phyloP scores from a whole-genome alignment of 176 grass and related monocot species.

The Zea mays region DNA sequence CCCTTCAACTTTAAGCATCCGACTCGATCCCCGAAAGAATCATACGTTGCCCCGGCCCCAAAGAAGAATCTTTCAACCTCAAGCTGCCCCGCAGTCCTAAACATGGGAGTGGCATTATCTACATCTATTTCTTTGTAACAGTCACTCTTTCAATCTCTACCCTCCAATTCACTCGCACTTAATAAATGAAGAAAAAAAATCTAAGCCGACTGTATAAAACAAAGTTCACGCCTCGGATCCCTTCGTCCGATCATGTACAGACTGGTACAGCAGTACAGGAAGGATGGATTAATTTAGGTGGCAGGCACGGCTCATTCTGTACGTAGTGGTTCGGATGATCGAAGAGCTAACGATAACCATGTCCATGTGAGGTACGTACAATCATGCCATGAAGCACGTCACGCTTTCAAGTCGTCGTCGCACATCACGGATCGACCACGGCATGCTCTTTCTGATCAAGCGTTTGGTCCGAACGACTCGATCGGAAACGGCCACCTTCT shows the following conservation, averaged over 20 bases:
- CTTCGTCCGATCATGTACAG: neutral
- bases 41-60: neutral
- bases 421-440: too few relatives aligned
- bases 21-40: conserved; percentile 24
- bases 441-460: neutral
- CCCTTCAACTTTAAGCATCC: conserved; percentile 28
- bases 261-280: neutral
- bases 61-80: conserved; percentile 39
- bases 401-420: neutral
- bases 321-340: neutral
- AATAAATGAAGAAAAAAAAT: neutral
- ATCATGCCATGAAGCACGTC: neutral
- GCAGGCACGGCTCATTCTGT: neutral
- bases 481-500: neutral
- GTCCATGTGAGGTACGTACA: conserved; percentile 9
- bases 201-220: neutral
- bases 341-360: neutral
- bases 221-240: conserved; percentile 16
- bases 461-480: neutral
- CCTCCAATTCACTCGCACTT: neutral
- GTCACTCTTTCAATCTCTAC: neutral
- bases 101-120: neutral
- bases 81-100: conserved; percentile 1
- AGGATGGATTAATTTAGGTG: neutral
- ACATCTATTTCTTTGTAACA: neutral